Evolutionary conservation across 2,329 filamentous ascomycete species (phyloP), one percentile per base, ranked within the genome.

Genomic region (Hymenoscyphus fructigenus): DNA sequence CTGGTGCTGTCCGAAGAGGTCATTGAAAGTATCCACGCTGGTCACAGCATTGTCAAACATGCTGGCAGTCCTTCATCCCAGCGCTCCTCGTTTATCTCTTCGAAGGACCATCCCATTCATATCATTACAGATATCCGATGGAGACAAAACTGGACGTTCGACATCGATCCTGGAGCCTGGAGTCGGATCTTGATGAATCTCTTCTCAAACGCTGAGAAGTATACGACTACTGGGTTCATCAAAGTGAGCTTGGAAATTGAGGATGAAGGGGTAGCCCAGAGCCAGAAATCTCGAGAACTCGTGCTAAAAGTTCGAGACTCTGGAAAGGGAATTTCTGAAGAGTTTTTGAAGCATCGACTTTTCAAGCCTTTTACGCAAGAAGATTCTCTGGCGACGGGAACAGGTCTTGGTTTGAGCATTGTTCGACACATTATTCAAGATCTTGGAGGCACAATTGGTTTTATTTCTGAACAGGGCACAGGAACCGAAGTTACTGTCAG

Each of bases 301-400:
- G 26, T 75, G 5, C 70, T 85, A 32, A 84, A 79, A 0, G 82
- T 90, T 9, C 79, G 80, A 0, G 88, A 91, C 72, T 87, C 86
- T 1, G 88, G 88, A 1, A 84, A 84, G 66, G 88, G 88, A 9
- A 90, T 90, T 67, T 85, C 83, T 0, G 80, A 83, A 41, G 84
- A 88, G 26, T 90, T 87, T 68, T 77, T 88, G 61, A 81, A 83
- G 23, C 83, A 83, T 15, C 81, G 83, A 17, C 76, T 90, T 0
- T 90, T 86, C 69, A 84, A 84, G 0, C 85, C 87, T 0, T 89
- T 89, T 66, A 78, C 81, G 0, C 88, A 90, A 68, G 88, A 90
- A 70, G 84, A 88, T 63, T 79, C 81, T 0, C 76, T 91, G 20
- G 82, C 85, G 1, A 82, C 83, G 5, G 88, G 87, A 0, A 85